Evolutionary conservation across 2,329 filamentous ascomycete genomes (phyloP).

Genomic region (Chrysoporthe puriensis): DNA sequence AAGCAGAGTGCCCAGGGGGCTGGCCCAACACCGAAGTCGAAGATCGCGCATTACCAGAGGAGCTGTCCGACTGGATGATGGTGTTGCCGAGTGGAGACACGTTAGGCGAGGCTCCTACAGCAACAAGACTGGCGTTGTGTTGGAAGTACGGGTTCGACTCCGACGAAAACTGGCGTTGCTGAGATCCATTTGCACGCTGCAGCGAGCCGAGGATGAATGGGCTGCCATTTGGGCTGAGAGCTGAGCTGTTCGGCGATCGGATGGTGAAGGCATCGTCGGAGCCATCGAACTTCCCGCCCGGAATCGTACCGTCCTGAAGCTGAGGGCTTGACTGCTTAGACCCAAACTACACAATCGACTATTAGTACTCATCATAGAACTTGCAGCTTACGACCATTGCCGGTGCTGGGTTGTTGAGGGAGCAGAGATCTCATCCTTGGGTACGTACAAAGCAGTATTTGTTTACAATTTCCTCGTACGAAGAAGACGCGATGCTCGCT

Average conservation of each 20-base stretch:
- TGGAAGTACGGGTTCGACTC: conserved; percentile 43
- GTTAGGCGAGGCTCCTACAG: conserved; percentile 40
- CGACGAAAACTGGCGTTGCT: conserved; percentile 48
- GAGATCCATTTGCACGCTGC: conserved; percentile 42
- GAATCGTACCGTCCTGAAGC: conserved; percentile 52
- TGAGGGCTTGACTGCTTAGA: conserved; percentile 60
- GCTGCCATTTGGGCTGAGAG: conserved; percentile 43
- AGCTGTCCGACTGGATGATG: conserved; percentile 37
- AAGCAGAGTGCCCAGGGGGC: conserved; percentile 44
- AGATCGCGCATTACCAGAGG: conserved; percentile 34
- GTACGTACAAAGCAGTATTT: conserved; percentile 99
- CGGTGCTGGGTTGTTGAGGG: conserved; percentile 34
- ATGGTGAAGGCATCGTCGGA: conserved; percentile 41
- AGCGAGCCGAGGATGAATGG: conserved; percentile 38
- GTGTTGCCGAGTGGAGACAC: conserved; percentile 39
- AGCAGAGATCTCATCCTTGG: conserved; percentile 38
- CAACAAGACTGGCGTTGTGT: conserved; percentile 34
- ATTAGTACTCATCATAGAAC: conserved; percentile 44
- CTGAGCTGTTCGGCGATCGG: conserved; percentile 41
- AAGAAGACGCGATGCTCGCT: conserved; percentile 73
- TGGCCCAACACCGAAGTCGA: conserved; percentile 36
- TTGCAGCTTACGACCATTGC: conserved; percentile 29
- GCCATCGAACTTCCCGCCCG: conserved; percentile 49
- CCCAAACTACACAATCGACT: conserved; percentile 56
- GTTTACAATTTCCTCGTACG: conserved; percentile 95